Base-by-base conservation (phyloP, 768 basidiomycete genomes). In the Leccinum barrowsii region DNA sequence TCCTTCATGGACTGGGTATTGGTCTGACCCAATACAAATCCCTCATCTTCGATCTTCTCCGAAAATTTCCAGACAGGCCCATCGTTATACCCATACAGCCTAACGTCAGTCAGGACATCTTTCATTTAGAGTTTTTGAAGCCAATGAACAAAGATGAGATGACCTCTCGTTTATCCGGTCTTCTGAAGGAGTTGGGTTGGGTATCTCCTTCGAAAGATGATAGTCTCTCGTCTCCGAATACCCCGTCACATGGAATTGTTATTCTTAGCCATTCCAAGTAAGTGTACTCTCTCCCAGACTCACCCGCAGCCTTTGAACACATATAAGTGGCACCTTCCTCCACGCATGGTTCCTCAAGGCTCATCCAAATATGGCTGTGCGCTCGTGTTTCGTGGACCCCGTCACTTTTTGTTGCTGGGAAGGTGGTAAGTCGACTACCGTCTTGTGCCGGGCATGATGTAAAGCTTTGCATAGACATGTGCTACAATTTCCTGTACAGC, bases 321-420 rank as follows among this genome's bases (percentile, higher is more conserved):
- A 17, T 13, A 53, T 7, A 62, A 89, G 89, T 66, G 90, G 91
- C 1, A 87, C 89, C 34, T 93, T 92, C 66, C 75, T 81, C 1
- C 94, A 97, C 70, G 88, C 89, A 5, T 97, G 95, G 95, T 78
- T 95, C 69, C 75, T 97, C 49, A 97, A 96, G 71, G 81, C 81
- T 19, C 77, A 85, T 55, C 87, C 92, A 1, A 74, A 82, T 19
- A 78, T 96, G 64, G 75, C 89, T 49, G 74, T 76, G 1, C 82
- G 93, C 3, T 94, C 87, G 8, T 93, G 91, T 69, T 94, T 97
- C 67, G 87, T 94, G 32, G 95, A 98, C 67, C 93, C 95, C 8
- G 88, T 90, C 28, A 84, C 88, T 0, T 92, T 94, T 72, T 94
- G 92, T 71, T 85, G 89, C 6, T 98, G 94, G 94, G 94, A 97